Conservation (phyloP, 768 basidiomycete species). For the Tylopilus rubrobrunneus region DNA sequence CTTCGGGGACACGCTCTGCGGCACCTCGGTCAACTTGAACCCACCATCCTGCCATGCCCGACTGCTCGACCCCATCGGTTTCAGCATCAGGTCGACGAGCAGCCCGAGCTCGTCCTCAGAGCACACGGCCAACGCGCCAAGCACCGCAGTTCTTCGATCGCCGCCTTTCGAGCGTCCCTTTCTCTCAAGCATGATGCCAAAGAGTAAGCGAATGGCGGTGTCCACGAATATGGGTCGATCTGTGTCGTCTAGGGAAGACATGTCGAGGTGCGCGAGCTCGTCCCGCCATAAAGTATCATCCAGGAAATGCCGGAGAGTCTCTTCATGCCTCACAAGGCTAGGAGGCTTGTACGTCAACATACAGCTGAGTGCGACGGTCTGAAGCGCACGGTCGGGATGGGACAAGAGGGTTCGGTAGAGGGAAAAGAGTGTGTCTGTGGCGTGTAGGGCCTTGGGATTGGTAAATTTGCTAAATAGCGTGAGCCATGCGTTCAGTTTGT, state of each 20-base stretch:
- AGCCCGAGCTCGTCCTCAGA: slow-evolving; percentile 68
- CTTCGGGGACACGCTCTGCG: slow-evolving; percentile 42
- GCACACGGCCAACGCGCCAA: slow-evolving; percentile 68
- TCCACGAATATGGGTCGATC: slow-evolving; percentile 68
- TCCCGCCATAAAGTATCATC: slow-evolving; percentile 92
- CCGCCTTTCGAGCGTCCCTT: slow-evolving; percentile 64
- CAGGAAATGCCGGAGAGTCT: slow-evolving; percentile 65
- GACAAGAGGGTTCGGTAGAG: slow-evolving; percentile 76
- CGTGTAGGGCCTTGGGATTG: slow-evolving; percentile 87
- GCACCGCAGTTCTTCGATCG: slow-evolving; percentile 67
- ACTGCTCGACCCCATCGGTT: slow-evolving; percentile 50
- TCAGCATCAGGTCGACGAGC: slow-evolving; percentile 85
- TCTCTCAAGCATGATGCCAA: slow-evolving; percentile 83
- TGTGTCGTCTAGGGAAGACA: slow-evolving; percentile 50
- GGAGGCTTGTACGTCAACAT: slow-evolving; percentile 78
- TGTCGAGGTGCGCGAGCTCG: slow-evolving; percentile 67
- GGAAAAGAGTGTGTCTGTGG: slow-evolving; percentile 57
- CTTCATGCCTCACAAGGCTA: slow-evolving; percentile 48
- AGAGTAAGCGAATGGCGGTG: slow-evolving; percentile 71
- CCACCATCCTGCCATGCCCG: slow-evolving; percentile 18
- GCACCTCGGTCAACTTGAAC: slow-evolving; percentile 31
- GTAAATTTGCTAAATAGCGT: slow-evolving; percentile 83
- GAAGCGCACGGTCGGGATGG: slow-evolving; percentile 78
- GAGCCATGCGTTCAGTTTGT: slow-evolving; percentile 73
- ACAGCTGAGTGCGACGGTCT: slow-evolving; percentile 72